Evolutionary conservation across 116 monocot genomes (phyloP).

Genomic region (Zostera marina): DNA sequence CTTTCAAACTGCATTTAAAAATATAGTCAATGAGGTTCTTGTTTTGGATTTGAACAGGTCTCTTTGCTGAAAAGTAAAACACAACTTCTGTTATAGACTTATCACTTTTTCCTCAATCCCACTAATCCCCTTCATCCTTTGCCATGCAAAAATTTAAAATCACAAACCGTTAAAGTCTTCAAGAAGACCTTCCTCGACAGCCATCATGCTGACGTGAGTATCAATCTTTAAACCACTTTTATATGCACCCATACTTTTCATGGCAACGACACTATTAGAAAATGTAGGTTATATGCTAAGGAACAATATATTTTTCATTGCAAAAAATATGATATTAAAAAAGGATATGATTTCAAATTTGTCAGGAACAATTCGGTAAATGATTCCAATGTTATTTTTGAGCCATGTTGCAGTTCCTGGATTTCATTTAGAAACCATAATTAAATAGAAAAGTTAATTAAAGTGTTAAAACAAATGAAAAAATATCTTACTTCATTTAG

Average conservation of each 20-base stretch:
- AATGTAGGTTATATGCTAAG: slow-evolving; percentile 41
- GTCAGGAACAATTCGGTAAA: slow-evolving; percentile 47
- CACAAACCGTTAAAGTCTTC: slow-evolving; percentile 52
- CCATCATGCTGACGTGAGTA: slow-evolving; percentile 42
- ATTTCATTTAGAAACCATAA: neutral
- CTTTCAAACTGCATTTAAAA: slow-evolving; percentile 66
- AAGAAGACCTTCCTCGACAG: slow-evolving; percentile 75
- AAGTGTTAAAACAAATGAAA: too few relatives aligned
- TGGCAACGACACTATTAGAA: slow-evolving; percentile 54
- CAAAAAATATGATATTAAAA: slow-evolving; percentile 1
- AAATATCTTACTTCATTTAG: slow-evolving; percentile 55
- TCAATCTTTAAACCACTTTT: slow-evolving; percentile 87
- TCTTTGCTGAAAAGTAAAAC: slow-evolving; percentile 32
- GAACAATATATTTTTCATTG: too few relatives aligned
- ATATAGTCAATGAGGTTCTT: slow-evolving; percentile 82
- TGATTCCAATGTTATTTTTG: slow-evolving; percentile 49
- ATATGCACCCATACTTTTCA: slow-evolving; percentile 97
- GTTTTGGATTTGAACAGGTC: slow-evolving; percentile 64
- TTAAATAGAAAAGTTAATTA: neutral
- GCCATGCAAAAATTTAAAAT: neutral
- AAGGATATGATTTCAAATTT: slow-evolving; percentile 92
- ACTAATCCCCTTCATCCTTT: neutral
- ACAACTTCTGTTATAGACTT: neutral
- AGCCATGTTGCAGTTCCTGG: slow-evolving; percentile 39
- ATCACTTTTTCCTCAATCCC: too few relatives aligned